These are phyloP conservation scores for Spergularia marina DNA, from an alignment of 148 eudicot genomes.

Conservation along the genomic window DNA sequence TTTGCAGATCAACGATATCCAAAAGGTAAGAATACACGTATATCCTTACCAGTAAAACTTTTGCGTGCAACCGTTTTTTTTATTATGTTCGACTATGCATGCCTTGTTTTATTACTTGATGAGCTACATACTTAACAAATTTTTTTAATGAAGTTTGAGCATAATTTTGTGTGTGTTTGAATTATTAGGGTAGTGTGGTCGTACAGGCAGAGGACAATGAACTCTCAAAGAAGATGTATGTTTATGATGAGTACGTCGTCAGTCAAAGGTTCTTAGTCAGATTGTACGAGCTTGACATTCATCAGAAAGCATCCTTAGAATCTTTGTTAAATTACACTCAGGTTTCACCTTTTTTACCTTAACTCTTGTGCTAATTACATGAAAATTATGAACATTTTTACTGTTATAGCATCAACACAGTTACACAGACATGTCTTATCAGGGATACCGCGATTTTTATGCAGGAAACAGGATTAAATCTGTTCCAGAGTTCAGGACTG, in stretches of 20 bases:
- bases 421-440: too few species aligned
- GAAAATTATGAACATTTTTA: neutral
- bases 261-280: slow-evolving; percentile 34
- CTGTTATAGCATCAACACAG: too few species aligned
- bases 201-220: slow-evolving; percentile 24
- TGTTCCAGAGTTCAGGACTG: slow-evolving; percentile 74
- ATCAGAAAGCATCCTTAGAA: slow-evolving; percentile 36
- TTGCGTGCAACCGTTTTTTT: too few species aligned
- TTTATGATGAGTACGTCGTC: slow-evolving; percentile 24
- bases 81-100: neutral
- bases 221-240: slow-evolving; percentile 15
- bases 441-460: neutral
- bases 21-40: slow-evolving; percentile 14
- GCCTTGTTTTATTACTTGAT: too few species aligned
- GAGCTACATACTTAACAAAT: too few species aligned
- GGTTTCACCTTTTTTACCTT: slow-evolving; percentile 18
- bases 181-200: neutral
- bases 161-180: neutral
- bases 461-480: slow-evolving; percentile 87
- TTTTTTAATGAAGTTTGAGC: too few species aligned
- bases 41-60: too few species aligned
- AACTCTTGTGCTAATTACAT: neutral
- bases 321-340: slow-evolving; percentile 37
- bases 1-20: slow-evolving; percentile 25
- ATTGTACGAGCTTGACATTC: slow-evolving; percentile 37